Conservation (phyloP, 202 grass and related monocot genomes). For the Hordeum pubiflorum region DNA sequence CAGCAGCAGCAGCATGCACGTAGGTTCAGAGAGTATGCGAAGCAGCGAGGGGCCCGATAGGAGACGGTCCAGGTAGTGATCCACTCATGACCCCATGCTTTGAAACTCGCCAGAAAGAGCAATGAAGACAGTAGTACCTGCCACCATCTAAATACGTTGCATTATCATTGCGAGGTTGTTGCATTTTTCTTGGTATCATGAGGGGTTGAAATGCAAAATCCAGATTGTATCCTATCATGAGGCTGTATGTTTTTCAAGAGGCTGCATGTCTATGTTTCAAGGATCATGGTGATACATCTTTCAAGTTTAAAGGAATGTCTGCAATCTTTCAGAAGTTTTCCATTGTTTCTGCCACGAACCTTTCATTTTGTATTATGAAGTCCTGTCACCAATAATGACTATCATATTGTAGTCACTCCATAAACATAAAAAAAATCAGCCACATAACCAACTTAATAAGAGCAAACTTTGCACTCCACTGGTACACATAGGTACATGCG, state of each 20-base stretch:
- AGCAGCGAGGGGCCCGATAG: not conserved
- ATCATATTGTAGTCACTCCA: not conserved
- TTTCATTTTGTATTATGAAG: not conserved
- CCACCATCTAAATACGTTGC: not conserved
- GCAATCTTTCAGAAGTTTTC: not conserved
- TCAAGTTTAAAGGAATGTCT: not conserved
- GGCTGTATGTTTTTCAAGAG: not conserved
- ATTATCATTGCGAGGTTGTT: not conserved
- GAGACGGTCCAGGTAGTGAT: not conserved
- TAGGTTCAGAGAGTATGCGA: not conserved
- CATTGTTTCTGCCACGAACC: not conserved
- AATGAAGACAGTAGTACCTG: not conserved
- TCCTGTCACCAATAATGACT: not conserved
- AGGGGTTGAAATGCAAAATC: not conserved
- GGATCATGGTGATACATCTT: not conserved
- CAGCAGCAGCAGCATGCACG: not conserved
- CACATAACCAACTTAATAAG: constrained; percentile 6
- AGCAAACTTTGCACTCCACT: not conserved
- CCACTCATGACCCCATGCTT: not conserved
- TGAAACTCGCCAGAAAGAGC: not conserved
- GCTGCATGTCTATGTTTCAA: not conserved
- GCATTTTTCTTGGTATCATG: not conserved
- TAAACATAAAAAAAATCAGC: not conserved
- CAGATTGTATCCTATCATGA: not conserved
- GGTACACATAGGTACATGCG: not conserved